Conservation (phyloP, 2,329 filamentous ascomycete genomes). For the Macrophomina tecta region DNA sequence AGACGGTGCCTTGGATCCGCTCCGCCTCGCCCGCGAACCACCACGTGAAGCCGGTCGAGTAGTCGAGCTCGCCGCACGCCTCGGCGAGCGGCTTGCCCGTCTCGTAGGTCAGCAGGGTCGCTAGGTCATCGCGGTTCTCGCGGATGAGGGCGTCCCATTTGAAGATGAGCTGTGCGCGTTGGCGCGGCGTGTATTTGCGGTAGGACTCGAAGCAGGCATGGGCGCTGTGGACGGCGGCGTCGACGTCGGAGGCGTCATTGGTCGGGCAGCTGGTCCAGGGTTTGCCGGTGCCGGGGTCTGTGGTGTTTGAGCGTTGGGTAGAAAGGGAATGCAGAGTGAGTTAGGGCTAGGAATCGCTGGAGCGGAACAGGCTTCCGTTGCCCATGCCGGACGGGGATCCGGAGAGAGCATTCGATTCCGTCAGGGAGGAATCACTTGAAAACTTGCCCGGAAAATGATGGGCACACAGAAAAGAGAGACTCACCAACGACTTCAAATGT, state of each 20-base stretch:
- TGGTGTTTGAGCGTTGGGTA: neutral
- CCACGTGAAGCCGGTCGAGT: slow-evolving; percentile 61
- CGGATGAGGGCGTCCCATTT: slow-evolving; percentile 71
- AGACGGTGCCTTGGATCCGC: slow-evolving; percentile 67
- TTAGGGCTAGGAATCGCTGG: neutral
- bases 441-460: slow-evolving; percentile 1
- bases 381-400: neutral
- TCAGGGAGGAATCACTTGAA: slow-evolving; percentile 7
- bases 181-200: slow-evolving; percentile 64
- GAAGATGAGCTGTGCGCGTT: slow-evolving; percentile 66
- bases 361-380: slow-evolving; percentile 30
- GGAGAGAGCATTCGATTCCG: neutral
- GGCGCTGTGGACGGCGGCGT: slow-evolving; percentile 64
- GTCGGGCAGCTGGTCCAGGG: slow-evolving; percentile 55
- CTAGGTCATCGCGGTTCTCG: slow-evolving; percentile 66
- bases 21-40: slow-evolving; percentile 67
- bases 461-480: slow-evolving; percentile 21
- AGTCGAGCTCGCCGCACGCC: slow-evolving; percentile 60
- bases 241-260: slow-evolving; percentile 64
- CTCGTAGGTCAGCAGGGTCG: slow-evolving; percentile 67
- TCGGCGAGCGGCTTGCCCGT: slow-evolving; percentile 61
- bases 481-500: slow-evolving; percentile 62
- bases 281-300: slow-evolving; percentile 60
- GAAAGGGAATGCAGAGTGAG: neutral
- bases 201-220: slow-evolving; percentile 67